phyloP scores from a whole-genome alignment of 805 yeast genomes.

The Sporopachydermia quercuum region DNA sequence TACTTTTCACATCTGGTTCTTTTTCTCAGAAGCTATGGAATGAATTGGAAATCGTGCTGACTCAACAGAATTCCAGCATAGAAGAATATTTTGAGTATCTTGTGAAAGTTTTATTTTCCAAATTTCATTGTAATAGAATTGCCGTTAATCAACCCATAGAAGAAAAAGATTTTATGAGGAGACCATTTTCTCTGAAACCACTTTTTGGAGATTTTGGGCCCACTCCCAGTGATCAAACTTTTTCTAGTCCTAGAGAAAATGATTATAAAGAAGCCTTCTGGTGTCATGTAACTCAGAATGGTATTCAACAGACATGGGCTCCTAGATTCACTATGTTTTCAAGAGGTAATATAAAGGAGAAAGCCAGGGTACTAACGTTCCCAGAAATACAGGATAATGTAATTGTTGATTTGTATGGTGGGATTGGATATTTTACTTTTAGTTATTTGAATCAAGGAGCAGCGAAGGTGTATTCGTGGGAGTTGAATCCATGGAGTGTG shows the following conservation, averaged over 20 bases:
- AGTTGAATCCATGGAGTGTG: constrained; percentile 71
- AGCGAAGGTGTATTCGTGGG: constrained; percentile 54
- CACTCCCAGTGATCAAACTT: constrained; percentile 13
- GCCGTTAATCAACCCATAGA: constrained; percentile 61
- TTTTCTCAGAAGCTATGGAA: constrained; percentile 18
- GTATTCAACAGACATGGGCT: constrained; percentile 69
- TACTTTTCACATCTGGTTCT: constrained; percentile 37
- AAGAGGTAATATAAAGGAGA: constrained; percentile 75
- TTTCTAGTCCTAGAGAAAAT: constrained; percentile 22
- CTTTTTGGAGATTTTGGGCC: constrained; percentile 57
- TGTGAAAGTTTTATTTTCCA: constrained; percentile 9
- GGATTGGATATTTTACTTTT: constrained; percentile 74
- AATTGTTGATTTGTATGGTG: constrained; percentile 63
- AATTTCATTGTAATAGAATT: constrained; percentile 29
- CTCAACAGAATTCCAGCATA: neutral
- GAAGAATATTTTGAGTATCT: neutral
- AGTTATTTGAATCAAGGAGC: constrained; percentile 47
- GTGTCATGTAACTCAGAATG: constrained; percentile 60
- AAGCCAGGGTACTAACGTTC: constrained; percentile 41
- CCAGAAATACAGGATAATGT: constrained; percentile 22
- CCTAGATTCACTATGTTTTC: constrained; percentile 80
- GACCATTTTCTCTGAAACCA: constrained; percentile 48
- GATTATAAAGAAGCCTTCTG: constrained; percentile 49
- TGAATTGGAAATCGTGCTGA: constrained; percentile 4
- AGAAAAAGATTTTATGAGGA: constrained; percentile 36